These are phyloP conservation scores for Lentinula lateritia DNA, from an alignment of 768 basidiomycete species.

Conservation along the genomic window DNA sequence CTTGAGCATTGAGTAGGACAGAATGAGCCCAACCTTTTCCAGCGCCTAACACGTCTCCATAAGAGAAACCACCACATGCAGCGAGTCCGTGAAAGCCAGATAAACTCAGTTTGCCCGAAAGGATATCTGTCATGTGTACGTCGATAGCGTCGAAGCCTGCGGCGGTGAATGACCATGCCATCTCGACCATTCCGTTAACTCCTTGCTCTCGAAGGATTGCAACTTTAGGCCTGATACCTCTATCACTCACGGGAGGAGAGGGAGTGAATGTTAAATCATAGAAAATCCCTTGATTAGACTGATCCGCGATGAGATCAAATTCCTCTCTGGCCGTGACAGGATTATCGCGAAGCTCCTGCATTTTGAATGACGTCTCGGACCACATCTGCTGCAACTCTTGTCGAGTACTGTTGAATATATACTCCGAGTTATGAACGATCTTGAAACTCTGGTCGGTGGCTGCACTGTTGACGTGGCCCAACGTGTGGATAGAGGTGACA, in stretches of 20 bases:
- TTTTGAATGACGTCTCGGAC: constrained; percentile 92
- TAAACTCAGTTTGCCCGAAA: constrained; percentile 62
- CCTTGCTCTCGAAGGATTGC: constrained; percentile 97
- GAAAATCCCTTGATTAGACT: constrained; percentile 53
- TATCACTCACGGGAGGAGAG: constrained; percentile 24
- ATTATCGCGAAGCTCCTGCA: constrained; percentile 89
- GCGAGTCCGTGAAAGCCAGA: constrained; percentile 78
- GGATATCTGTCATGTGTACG: constrained; percentile 97
- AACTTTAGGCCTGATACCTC: constrained; percentile 67
- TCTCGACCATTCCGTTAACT: constrained; percentile 96
- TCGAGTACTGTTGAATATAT: constrained; percentile 64
- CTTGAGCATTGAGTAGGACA: constrained; percentile 75
- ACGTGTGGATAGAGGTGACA: constrained; percentile 62
- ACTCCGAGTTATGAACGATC: constrained; percentile 43
- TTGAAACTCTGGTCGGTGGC: constrained; percentile 56
- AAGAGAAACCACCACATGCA: constrained; percentile 98
- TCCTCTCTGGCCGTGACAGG: constrained; percentile 75
- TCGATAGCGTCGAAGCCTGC: constrained; percentile 95
- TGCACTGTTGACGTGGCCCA: constrained; percentile 62
- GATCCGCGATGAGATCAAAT: constrained; percentile 66
- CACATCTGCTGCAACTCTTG: constrained; percentile 75
- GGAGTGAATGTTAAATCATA: constrained; percentile 67
- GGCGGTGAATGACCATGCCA: constrained; percentile 95
- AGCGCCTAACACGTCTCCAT: constrained; percentile 95
- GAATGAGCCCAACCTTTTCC: constrained; percentile 98